Conservation (phyloP, 129 eudicot genomes). For the Lonicera japonica region DNA sequence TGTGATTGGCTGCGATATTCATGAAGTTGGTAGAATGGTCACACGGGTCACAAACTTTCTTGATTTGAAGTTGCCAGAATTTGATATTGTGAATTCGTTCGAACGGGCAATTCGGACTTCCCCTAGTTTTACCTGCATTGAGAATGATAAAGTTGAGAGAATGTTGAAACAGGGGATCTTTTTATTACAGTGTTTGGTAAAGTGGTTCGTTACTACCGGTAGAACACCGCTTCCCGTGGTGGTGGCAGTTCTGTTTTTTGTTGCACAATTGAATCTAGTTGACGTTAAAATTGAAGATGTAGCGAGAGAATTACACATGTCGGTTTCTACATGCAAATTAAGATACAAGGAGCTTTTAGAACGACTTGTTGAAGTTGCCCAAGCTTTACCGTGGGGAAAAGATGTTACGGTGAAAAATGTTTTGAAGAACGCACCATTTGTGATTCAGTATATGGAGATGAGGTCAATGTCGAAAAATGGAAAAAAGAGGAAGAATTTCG, state of each 20-base stretch:
- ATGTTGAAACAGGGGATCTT: constrained; percentile 78
- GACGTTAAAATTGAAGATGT: constrained; percentile 51
- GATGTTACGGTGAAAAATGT: constrained; percentile 68
- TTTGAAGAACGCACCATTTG: constrained; percentile 52
- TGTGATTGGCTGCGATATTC: constrained; percentile 39
- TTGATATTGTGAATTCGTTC: constrained; percentile 49
- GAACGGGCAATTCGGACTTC: constrained; percentile 33
- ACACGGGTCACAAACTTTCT: constrained; percentile 48
- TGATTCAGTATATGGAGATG: constrained; percentile 73
- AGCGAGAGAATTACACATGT: constrained; percentile 51
- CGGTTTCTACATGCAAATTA: constrained; percentile 39
- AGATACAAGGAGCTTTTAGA: constrained; percentile 72
- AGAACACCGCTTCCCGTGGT: constrained; percentile 71
- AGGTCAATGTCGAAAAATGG: constrained; percentile 41
- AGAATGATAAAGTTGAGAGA: constrained; percentile 28
- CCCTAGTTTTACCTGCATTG: constrained; percentile 22
- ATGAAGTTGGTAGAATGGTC: constrained; percentile 74
- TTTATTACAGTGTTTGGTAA: constrained; percentile 65
- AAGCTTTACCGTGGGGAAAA: constrained; percentile 72
- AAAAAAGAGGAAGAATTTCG: constrained; percentile 14
- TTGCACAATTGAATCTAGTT: constrained; percentile 47
- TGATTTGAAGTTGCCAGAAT: constrained; percentile 54
- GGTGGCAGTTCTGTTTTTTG: constrained; percentile 60
- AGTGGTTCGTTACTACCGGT: constrained; percentile 82
- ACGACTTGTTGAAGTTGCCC: constrained; percentile 62